Conservation (phyloP, 2,329 filamentous ascomycete genomes). For the Fusarium sp. region DNA sequence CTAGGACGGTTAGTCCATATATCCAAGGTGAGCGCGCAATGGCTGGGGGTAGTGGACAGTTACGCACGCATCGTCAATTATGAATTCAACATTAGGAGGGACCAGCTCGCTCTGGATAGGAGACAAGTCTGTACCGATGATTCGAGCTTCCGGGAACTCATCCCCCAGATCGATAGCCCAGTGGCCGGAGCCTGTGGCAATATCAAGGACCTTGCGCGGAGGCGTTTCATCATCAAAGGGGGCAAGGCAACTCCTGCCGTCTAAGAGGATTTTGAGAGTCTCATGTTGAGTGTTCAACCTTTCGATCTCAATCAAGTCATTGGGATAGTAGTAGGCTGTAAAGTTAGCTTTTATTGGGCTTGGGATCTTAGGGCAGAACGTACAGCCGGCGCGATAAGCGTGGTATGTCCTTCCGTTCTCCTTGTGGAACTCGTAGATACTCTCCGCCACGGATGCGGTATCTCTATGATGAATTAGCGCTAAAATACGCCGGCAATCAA, state of each 20-base stretch:
- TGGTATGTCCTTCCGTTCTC: constrained; percentile 14
- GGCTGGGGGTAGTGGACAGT: neutral
- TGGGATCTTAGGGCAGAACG: neutral
- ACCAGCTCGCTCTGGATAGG: constrained; percentile 7
- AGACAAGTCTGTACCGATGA: constrained; percentile 8
- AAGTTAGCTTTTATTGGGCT: neutral
- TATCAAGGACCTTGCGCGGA: constrained; percentile 8
- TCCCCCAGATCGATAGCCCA: constrained; percentile 13
- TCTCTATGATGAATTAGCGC: constrained; percentile 3
- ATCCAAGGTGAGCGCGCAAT: neutral
- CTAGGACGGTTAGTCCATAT: neutral
- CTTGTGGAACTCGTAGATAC: constrained; percentile 14
- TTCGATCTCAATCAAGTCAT: constrained; percentile 3
- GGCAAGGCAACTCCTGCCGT: constrained; percentile 1
- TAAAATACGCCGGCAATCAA: neutral
- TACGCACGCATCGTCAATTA: constrained; percentile 10
- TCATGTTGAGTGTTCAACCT: constrained; percentile 7
- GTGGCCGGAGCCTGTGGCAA: constrained; percentile 7
- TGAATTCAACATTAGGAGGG: constrained; percentile 13
- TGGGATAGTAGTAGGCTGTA: constrained; percentile 11
- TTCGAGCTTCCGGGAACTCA: constrained; percentile 4
- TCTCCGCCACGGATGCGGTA: constrained; percentile 12
- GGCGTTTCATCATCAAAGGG: constrained; percentile 2
- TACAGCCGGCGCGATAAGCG: constrained; percentile 15
- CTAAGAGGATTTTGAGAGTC: constrained; percentile 8